A percentile compares a stretch with the other conserved stretches of the same genome.
Conservation (phyloP, 345 rosid genomes). For the Psidium guajava region DNA sequence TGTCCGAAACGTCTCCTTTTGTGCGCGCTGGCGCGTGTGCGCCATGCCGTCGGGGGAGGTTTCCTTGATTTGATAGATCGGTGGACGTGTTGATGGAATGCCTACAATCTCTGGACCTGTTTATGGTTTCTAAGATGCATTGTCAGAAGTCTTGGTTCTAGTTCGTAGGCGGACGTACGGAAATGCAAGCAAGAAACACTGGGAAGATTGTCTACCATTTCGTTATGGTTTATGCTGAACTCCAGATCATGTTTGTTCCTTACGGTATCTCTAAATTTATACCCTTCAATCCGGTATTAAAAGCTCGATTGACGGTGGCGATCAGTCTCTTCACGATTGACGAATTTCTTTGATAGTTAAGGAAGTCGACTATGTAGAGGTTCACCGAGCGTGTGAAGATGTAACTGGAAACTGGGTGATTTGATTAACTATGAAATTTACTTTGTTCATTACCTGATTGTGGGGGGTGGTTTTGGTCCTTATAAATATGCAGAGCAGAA, state of each 20-base stretch:
- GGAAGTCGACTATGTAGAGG: neutral
- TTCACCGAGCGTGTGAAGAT: neutral
- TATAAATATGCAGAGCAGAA: slow-evolving; percentile 23
- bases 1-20: neutral
- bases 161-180: neutral
- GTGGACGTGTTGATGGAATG: neutral
- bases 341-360: neutral
- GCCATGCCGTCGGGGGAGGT: neutral
- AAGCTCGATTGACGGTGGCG: neutral
- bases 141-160: neutral
- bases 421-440: neutral
- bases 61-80: neutral
- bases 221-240: accelerated
- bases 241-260: neutral
- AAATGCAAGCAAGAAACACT: neutral
- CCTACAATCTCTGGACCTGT: neutral
- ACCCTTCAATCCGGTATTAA: neutral
- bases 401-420: neutral
- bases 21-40: accelerated
- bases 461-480: neutral
- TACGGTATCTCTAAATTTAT: neutral
- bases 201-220: neutral
- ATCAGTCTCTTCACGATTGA: neutral
- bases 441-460: neutral
- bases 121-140: neutral